Evolutionary conservation across 2,329 filamentous ascomycete species (phyloP).

Genomic region (Cytospora piceae): DNA sequence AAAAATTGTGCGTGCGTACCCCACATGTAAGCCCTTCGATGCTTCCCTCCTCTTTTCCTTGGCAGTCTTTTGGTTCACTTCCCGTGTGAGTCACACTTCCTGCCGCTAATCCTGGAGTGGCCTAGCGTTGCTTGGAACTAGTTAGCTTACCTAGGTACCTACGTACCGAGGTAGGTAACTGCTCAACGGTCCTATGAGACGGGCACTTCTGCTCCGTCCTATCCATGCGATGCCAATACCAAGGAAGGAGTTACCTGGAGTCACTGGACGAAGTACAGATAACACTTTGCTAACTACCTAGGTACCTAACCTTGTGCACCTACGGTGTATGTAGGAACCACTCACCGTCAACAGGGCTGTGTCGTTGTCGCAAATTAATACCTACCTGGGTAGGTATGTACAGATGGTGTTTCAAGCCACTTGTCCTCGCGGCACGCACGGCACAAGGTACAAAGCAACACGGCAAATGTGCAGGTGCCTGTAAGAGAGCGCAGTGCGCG

Average conservation of each 20-base stretch:
- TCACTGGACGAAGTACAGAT: not conserved
- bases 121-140: not conserved
- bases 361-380: not conserved
- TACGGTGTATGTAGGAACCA: not conserved
- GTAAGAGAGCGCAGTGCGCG: too few species aligned
- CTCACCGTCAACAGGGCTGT: not conserved
- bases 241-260: not conserved
- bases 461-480: too few species aligned
- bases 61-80: not conserved
- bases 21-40: constrained; percentile 3
- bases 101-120: accelerated
- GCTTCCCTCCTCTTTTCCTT: not conserved
- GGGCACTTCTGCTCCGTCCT: not conserved
- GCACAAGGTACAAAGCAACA: too few species aligned
- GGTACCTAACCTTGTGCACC: too few species aligned
- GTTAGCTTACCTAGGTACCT: not conserved
- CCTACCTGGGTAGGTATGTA: too few species aligned
- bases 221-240: too few species aligned
- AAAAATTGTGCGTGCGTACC: not conserved
- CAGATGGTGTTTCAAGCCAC: not conserved
- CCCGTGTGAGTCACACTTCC: constrained; percentile 22
- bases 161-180: too few species aligned
- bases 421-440: not conserved
- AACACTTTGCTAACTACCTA: not conserved
- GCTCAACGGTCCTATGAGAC: not conserved